phyloP scores from a whole-genome alignment of 2,329 filamentous ascomycete genomes.

The Paecilomyces variotii region DNA sequence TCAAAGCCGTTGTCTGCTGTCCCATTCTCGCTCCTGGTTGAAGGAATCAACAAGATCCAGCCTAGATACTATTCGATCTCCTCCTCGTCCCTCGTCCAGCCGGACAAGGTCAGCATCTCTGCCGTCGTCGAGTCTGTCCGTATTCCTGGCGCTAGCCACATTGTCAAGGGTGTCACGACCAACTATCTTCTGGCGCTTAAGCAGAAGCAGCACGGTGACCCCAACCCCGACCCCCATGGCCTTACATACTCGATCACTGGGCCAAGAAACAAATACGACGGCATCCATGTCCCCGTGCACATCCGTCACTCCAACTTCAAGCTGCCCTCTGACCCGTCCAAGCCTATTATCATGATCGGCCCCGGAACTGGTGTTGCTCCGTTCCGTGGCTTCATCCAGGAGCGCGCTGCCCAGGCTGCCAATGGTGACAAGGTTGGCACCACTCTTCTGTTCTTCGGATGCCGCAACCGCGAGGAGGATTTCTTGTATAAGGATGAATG shows the following conservation, averaged over 20 bases:
- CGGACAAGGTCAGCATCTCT: conserved; percentile 90
- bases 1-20: conserved; percentile 72
- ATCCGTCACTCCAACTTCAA: conserved; percentile 99
- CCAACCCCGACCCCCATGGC: conserved; percentile 70
- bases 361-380: conserved; percentile 95
- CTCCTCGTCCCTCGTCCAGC: conserved; percentile 88
- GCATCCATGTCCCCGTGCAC: conserved; percentile 89
- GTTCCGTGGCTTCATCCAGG: conserved; percentile 91
- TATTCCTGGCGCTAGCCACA: conserved; percentile 64
- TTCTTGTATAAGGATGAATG: conserved; percentile 89
- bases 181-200: conserved; percentile 94
- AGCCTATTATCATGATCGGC: conserved; percentile 92
- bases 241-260: conserved; percentile 80
- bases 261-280: conserved; percentile 94
- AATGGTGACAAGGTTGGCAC: conserved; percentile 76
- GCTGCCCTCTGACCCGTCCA: conserved; percentile 86
- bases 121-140: conserved; percentile 82
- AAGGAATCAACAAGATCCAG: conserved; percentile 89
- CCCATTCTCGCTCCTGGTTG: conserved; percentile 90
- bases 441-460: conserved; percentile 91
- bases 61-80: conserved; percentile 99
- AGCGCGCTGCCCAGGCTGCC: conserved; percentile 75
- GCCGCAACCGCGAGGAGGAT: conserved; percentile 78
- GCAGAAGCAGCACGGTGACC: conserved; percentile 89
- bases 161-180: conserved; percentile 91